Evolutionary conservation across 306 rosid genomes (phyloP), one percentile per base, ranked within the genome.

Genomic region (Inga laurina): DNA sequence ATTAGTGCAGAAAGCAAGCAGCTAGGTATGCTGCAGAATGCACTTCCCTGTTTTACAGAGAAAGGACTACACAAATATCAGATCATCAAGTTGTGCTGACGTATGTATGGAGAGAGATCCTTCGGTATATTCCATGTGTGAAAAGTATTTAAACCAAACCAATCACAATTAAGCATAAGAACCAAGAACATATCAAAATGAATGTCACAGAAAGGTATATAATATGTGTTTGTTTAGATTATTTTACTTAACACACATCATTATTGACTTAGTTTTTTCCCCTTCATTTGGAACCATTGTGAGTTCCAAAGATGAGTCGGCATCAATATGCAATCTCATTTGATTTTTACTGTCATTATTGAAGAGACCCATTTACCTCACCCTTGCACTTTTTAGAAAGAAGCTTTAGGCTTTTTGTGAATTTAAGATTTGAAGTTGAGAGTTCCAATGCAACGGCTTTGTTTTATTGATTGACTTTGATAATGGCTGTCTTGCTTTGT

Each of bases 401-500:
- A 4, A 49, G 7, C 56, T 21, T 56, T 56, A 7, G 64, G 64
- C 30, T 61, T 10, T 10, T 22, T 61, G 66, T 61, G 66, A 24
- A 9, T 49, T 27, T 1, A 27, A 27, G 30, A 27, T 27, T 61
- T 61, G 66, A 61, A 22, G 16, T 61, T 22, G 66, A 61, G 66
- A 61, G 24, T 61, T 61, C 37, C 68, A 62, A 62, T 62, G 37
- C 8, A 27, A 49, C 9, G 30, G 85, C 70, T 39, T 66, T 74
- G 44, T 71, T 75, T 54, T 68, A 67, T 80, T 70, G 73, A 45
- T 45, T 67, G 35, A 56, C 77, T 74, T 52, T 35, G 48, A 76
- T 54, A 24, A 67, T 68, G 73, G 45, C 71, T 80, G 32, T 81
- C 77, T 72, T 41, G 19, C 79, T 71, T 76, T 51, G 72, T 81